Base-by-base conservation (phyloP, 73 alveolate species). In the Paraurostyla sp. region DNA sequence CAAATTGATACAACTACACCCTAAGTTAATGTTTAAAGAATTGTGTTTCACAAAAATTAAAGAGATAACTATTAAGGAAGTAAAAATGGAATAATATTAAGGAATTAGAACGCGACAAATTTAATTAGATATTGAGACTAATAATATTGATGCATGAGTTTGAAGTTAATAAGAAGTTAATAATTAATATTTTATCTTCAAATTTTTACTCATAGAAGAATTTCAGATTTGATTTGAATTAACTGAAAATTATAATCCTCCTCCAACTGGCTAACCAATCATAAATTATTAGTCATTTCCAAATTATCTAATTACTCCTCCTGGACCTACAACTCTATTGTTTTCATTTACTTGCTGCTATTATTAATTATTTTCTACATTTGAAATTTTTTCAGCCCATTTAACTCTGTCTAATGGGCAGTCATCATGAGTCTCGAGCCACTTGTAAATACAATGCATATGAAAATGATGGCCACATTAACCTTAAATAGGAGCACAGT, bases 401-500 rank as follows among this genome's bases (percentile, higher is more conserved):
- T 81, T 73, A 51, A 85, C 95, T 85, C 97, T 90, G 69, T 88
- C 94, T 57, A 93, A 80, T 46, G 97, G 97, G 60, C 97, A 93
- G 69, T 90, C 94, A 91, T 93, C 97, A 68, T 92, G 91, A 33
- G 96, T 93, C 51, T 93, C 97, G 0, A 90, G 73, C 97, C 97
- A 93, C 75, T 93, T 93, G 68, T 90, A 93, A 68, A 93, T 93
- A 69, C 97, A 93, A 86, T 93, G 97, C 85, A 93, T 85, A 69
- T 93, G 97, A 75, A 93, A 93, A 69, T 91, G 85, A 80, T 93
- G 97, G 0, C 95, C 94, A 76, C 97, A 93, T 57, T 90, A 73
- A 16, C 97, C 97, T 83, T 93, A 91, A 35, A 93, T 93, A 3
- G 97, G 97, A 36, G 97, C 96, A 49, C 97, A 93, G 60, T 93